These are phyloP conservation scores for Trichomonas gallinae DNA, from an alignment of 208 protist species.

Conservation along the genomic window DNA sequence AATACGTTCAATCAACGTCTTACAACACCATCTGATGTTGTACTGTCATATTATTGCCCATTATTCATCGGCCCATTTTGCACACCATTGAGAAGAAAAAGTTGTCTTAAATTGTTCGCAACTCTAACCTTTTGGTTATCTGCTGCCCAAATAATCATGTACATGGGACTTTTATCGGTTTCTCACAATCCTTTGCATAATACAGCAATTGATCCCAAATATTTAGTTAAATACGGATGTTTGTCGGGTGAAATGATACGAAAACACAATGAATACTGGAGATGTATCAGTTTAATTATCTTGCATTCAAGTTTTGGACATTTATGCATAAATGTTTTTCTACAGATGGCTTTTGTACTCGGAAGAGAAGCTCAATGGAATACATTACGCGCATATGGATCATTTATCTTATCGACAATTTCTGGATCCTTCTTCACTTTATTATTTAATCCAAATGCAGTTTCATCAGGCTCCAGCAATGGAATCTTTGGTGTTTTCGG, in stretches of 20 bases:
- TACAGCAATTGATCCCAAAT: background rate
- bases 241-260: background rate
- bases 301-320: background rate
- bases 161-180: no score
- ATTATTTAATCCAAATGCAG: background rate
- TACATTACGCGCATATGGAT: background rate
- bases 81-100: background rate
- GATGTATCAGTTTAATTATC: background rate
- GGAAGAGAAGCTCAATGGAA: background rate
- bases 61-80: background rate
- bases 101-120: background rate
- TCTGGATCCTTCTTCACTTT: background rate
- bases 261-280: background rate
- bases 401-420: background rate
- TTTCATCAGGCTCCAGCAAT: background rate
- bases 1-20: background rate
- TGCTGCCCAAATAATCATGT: background rate
- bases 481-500: conserved; percentile 15
- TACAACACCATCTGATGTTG: background rate
- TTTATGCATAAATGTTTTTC: background rate
- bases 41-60: background rate
- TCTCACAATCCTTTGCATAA: background rate
- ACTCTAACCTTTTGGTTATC: background rate
- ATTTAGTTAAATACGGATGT: background rate
- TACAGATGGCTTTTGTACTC: background rate